Conservation (phyloP, 1,284 basidiomycete species). For the Ganoderma lingzhi region DNA sequence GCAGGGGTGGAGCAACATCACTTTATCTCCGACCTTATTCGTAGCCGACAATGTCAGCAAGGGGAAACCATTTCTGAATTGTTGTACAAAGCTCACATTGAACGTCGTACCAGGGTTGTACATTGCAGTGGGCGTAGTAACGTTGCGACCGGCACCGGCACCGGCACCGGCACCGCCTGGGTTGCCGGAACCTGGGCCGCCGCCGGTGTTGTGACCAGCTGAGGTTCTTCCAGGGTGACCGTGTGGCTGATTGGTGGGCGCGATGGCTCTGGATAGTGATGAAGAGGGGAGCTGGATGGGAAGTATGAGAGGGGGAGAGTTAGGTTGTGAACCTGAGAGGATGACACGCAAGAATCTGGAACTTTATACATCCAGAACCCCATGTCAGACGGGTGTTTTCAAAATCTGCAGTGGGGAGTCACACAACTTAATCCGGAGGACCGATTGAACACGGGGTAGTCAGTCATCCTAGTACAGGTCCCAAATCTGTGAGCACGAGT, state of each 20-base stretch:
- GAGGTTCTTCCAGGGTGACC: no score
- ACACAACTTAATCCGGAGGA: neutral
- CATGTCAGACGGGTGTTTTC: no score
- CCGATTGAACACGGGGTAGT: neutral
- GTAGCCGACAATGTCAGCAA: neutral
- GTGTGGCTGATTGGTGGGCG: neutral
- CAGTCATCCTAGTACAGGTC: no score
- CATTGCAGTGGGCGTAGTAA: neutral
- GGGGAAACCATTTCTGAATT: neutral
- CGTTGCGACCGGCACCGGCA: neutral
- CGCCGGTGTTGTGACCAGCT: no score
- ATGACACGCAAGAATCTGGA: neutral
- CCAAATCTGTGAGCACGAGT: neutral
- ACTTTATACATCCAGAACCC: neutral
- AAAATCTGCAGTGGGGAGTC: no score
- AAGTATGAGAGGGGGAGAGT: neutral
- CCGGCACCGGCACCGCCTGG: neutral
- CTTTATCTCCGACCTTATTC: no score
- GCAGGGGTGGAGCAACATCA: neutral
- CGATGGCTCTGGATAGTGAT: no score
- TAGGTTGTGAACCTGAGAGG: neutral
- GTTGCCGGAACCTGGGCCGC: neutral
- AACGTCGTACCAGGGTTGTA: neutral
- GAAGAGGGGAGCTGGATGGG: neutral
- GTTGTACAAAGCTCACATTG: neutral